Evolutionary conservation across 1,139 yeast genomes (phyloP), one percentile per base, ranked within the genome.

Genomic region (Blastobotrys apis): DNA sequence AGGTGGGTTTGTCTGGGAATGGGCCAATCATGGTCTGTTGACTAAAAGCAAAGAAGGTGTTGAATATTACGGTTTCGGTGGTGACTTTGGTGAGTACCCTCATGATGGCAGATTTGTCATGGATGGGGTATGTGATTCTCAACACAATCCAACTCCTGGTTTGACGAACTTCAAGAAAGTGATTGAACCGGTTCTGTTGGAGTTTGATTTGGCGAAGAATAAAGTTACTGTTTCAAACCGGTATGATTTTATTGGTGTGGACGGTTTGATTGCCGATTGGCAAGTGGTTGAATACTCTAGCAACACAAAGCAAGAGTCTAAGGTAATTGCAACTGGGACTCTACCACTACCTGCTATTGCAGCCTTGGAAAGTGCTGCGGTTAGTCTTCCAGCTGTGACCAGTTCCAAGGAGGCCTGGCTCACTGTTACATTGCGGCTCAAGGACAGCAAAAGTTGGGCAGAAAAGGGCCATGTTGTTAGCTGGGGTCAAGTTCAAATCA

Each of bases 1-100:
- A 43, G 71, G 71, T n/a, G 71, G 71, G 4, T 66, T 63, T 47
- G 53, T 66, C 22, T 66, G 71, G 71, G 71, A 66, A 48, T 66
- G 71, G 71, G 66, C 66, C 5, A 65, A 65, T 45, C 71, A 66
- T 48, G 71, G 71, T 5, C 41, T 66, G 6, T 43, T 33, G 36
- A 49, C 37, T 43, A 25, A 42, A n/a, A 31, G 34, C 10, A 32
- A 35, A 43, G 27, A 42, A 10, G 35, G 37, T 10, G 32, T 48
- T 12, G 45, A 45, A 16, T 22, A 32, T 19, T 13, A 17, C 16
- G 35, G 19, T 8, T 66, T 64, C 43, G 71, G 71, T 1, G 71
- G 71, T 21, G 71, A 66, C 43, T 66, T 66, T 44, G 67, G 61
- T 20, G 71, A 66, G 34, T 48, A 49, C 22, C 59, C 64, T n/a